Base-by-base conservation (phyloP, 345 rosid genomes). In the Gossypium australe region DNA sequence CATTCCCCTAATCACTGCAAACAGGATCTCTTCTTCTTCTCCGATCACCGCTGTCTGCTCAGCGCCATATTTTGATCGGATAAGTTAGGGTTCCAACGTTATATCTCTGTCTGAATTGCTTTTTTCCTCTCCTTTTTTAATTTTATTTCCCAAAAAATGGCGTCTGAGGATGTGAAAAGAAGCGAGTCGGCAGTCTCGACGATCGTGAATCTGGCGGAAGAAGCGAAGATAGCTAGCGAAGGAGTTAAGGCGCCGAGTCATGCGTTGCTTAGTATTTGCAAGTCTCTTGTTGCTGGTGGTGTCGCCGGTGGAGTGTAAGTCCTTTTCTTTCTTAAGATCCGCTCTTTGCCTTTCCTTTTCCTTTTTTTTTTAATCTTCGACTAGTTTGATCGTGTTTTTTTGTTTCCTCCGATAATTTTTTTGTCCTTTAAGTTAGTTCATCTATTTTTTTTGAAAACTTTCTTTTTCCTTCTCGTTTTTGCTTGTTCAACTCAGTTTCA, bases 251-350 rank as follows among this genome's bases (percentile, higher is more conserved):
- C 94, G 7, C 94, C 89, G n/a, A 80, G 83, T 69, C 79, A 83
- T 52, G 89, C 90, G 7, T n/a, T 90, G 48, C 78, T 85, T 75
- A 79, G 83, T 34, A 84, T 94, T 79, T 75, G 83, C 82, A 90
- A 92, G 84, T 94, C 94, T 77, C 89, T 90, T 11, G 70, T 85
- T 25, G 91, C 97, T 27, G 97, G 95, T 2, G 98, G 97, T 16
- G 81, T 90, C 61, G 95, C 95, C 44, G 97, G 97, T 43, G 97
- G 95, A 81, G 87, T 93, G 94, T 91, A 65, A 79, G 92, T 80
- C 53, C 57, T 51, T 14, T 11, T 49, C 4, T 41, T 77, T 59
- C 43, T 11, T 70, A 41, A 20, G 59, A 55, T 60, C 58, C 63
- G 29, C 18, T 18, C 18, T 29, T 73, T 17, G 55, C 11, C 22